Conservation (phyloP, 1,284 basidiomycete species). For the Ceratobasidium sp. region DNA sequence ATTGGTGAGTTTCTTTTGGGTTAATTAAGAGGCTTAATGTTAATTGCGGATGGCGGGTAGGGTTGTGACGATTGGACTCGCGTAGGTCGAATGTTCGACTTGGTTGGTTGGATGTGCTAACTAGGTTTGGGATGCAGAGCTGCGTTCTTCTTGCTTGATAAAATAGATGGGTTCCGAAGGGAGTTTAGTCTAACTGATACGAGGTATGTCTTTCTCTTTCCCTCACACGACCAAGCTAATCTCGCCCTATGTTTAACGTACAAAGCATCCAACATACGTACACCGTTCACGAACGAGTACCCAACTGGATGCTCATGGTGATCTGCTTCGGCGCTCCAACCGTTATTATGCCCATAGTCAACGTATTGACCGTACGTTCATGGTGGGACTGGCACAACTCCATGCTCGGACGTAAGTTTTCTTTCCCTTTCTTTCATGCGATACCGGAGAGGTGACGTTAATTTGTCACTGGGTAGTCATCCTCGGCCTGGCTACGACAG, state of each 20-base stretch:
- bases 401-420: constrained; percentile 73
- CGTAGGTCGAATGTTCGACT: not conserved
- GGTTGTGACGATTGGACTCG: constrained; percentile 71
- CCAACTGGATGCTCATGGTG: constrained; percentile 71
- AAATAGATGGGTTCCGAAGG: constrained; percentile 82
- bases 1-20: constrained; percentile 64
- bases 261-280: constrained; percentile 65
- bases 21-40: not conserved
- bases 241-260: not conserved
- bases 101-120: constrained; percentile 17
- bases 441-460: constrained; percentile 32
- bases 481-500: constrained; percentile 78
- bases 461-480: constrained; percentile 62
- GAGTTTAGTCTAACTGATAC: constrained; percentile 85
- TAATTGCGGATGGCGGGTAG: constrained; percentile 64
- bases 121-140: constrained; percentile 58
- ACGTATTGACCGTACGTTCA: constrained; percentile 74
- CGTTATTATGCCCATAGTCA: constrained; percentile 72
- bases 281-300: constrained; percentile 85
- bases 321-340: constrained; percentile 77
- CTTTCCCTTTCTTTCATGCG: constrained; percentile 46
- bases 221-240: not conserved
- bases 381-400: constrained; percentile 92
- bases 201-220: constrained; percentile 61
- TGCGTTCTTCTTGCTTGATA: constrained; percentile 74